These are phyloP conservation scores for Kandelia obovata DNA, from an alignment of 345 rosid genomes.

Conservation along the genomic window DNA sequence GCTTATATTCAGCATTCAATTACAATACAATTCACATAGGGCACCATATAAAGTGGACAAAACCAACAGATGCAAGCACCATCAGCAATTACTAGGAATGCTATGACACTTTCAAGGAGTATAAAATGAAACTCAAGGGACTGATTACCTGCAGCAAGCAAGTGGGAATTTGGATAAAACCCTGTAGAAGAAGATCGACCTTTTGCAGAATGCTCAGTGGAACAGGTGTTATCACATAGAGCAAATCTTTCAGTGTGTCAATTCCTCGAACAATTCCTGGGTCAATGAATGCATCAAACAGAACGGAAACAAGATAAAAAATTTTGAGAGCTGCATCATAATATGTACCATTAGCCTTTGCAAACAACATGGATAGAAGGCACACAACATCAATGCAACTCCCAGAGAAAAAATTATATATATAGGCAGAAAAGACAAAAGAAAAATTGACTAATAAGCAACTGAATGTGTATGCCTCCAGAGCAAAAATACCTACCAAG, in stretches of 20 bases:
- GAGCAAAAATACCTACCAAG: conserved; percentile 55
- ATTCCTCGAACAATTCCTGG: conserved; percentile 89
- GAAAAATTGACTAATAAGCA: neutral
- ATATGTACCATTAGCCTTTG: neutral
- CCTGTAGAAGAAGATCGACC: conserved; percentile 79
- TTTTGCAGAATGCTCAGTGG: conserved; percentile 60
- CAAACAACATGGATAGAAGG: conserved; percentile 1
- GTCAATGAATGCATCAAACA: conserved; percentile 8
- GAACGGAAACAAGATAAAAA: conserved; percentile 1
- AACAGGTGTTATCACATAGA: conserved; percentile 82
- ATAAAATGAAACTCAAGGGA: conserved; percentile 1
- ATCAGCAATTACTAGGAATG: neutral
- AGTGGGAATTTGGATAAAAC: conserved; percentile 70
- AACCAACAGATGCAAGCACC: neutral
- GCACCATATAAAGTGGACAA: neutral
- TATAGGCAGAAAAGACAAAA: neutral
- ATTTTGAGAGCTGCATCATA: neutral
- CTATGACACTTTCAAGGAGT: neutral
- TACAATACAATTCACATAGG: too few species aligned
- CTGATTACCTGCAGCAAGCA: conserved; percentile 67
- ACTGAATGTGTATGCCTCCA: neutral
- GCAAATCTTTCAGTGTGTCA: conserved; percentile 57
- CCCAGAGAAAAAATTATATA: neutral
- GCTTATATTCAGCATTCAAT: too few species aligned
- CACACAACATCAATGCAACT: neutral